Percentiles rank a stretch among this genome's conserved stretches.
Evolutionary conservation across 225 moss, liverwort and hornwort genomes (phyloP).

Genomic region (Physcomitrellopsis africana): DNA sequence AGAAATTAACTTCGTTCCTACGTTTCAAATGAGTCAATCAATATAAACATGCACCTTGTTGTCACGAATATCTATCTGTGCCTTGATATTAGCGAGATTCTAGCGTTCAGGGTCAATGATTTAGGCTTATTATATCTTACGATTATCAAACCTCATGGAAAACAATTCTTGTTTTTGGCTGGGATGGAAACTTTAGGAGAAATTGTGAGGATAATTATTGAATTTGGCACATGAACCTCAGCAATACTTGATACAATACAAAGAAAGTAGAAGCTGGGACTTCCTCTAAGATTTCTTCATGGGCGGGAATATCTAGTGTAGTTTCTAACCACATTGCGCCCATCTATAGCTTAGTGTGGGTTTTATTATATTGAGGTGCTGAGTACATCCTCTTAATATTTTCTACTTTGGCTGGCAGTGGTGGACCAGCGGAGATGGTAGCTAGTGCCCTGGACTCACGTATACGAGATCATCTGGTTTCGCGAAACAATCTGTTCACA

Average conservation of each 20-base stretch:
- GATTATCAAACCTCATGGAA: background rate
- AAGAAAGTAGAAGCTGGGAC: background rate
- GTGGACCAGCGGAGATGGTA: slow-evolving; percentile 76
- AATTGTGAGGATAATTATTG: background rate
- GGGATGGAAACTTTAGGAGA: background rate
- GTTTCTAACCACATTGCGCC: background rate
- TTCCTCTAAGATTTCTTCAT: background rate
- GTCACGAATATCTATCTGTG: background rate
- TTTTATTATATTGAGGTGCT: background rate
- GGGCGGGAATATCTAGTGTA: background rate
- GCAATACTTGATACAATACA: background rate
- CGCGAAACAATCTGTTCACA: slow-evolving; percentile 72
- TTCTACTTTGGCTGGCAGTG: slow-evolving; percentile 31
- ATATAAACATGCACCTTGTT: background rate
- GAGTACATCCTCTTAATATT: background rate
- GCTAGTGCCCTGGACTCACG: slow-evolving; percentile 62
- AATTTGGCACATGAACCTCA: background rate
- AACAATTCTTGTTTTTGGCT: background rate
- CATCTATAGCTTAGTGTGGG: background rate
- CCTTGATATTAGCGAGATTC: background rate
- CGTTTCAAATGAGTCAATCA: background rate
- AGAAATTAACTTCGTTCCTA: background rate
- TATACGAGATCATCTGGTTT: slow-evolving; percentile 69
- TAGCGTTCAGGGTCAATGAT: background rate
- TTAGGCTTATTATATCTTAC: background rate